Percentiles rank a stretch among this genome's conserved stretches.
phyloP scores from a whole-genome alignment of 495 filamentous ascomycete genomes.

The Penicillium coffeae region DNA sequence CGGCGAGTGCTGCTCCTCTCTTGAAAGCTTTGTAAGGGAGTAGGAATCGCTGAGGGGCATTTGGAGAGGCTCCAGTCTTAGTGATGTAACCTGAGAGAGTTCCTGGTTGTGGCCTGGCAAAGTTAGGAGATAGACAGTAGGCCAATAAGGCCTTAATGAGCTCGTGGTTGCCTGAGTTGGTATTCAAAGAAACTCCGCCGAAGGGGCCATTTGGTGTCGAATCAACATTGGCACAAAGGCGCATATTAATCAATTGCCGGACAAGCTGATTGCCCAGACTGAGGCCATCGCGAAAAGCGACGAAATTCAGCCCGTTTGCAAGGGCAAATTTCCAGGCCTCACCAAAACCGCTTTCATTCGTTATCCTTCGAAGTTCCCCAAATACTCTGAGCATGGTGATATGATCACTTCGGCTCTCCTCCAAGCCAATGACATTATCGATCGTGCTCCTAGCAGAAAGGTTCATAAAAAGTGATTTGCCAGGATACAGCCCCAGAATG shows the following conservation, averaged over 20 bases:
- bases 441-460: too few relatives aligned
- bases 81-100: too few relatives aligned
- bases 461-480: too few relatives aligned
- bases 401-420: conserved; percentile 48
- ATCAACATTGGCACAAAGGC: too few relatives aligned
- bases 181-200: conserved; percentile 44
- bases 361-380: conserved; percentile 35
- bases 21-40: too few relatives aligned
- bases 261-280: too few relatives aligned
- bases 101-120: conserved; percentile 28
- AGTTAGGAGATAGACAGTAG: conserved; percentile 48
- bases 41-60: too few relatives aligned
- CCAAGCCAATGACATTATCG: conserved; percentile 34
- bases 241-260: too few relatives aligned
- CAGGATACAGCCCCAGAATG: conserved; percentile 48
- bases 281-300: too few relatives aligned
- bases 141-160: conserved; percentile 50
- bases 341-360: conserved; percentile 22
- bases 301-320: not conserved
- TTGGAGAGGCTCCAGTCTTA: too few relatives aligned
- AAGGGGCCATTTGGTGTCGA: conserved; percentile 24
- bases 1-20: too few relatives aligned
- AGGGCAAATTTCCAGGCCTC: conserved; percentile 27
- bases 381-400: conserved; percentile 51
- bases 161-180: conserved; percentile 41